Base-by-base conservation (phyloP, 2,329 filamentous ascomycete genomes). In the Xylariaceae sp. region DNA sequence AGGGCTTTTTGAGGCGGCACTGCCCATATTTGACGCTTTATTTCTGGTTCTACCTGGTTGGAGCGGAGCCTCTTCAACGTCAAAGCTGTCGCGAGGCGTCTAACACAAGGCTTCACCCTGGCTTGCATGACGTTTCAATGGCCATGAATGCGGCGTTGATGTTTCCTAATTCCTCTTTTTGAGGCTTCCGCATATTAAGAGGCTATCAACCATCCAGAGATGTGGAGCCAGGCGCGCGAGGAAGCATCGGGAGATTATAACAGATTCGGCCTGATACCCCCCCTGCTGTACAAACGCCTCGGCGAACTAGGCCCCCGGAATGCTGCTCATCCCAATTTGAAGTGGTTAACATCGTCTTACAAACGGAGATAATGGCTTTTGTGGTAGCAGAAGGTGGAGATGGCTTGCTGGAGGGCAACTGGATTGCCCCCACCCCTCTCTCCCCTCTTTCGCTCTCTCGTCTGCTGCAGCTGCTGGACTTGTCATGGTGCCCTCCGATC, bases 301-400 rank as follows among this genome's bases (percentile, higher is more conserved):
- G 63, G 58, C 58, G 52, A 42, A 58, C 60, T 56, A 61, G 62
- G 60, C 57, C 53, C 65, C 63, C 60, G 61, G 57, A 47, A 57
- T 51, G 59, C 57, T 61, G 65, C 64, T 64, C 66, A 67, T 67
- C 65, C 64, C 63, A 66, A 65, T 67, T 63, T 65, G 63, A 63
- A 53, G 55, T 62, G 58, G 59, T 62, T 51, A 44, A 57, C 47
- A 53, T 55, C 59, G 64, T 65, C 64, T 64, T 63, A 66, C 65
- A 62, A 59, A 64, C 62, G 64, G 64, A 64, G 64, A 67, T 66
- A 67, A 64, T 66, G 61, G 62, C 42, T 50, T 61, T 64, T 62
- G 57, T 53, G 43, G 57, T 60, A 56, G 53, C 54, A 49, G 60
- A 59, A 61, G 55, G 50, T 54, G 62, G 62, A 62, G 61, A 59